phyloP scores from a whole-genome alignment of 129 eudicot genomes.

The Saussurea involucrata region DNA sequence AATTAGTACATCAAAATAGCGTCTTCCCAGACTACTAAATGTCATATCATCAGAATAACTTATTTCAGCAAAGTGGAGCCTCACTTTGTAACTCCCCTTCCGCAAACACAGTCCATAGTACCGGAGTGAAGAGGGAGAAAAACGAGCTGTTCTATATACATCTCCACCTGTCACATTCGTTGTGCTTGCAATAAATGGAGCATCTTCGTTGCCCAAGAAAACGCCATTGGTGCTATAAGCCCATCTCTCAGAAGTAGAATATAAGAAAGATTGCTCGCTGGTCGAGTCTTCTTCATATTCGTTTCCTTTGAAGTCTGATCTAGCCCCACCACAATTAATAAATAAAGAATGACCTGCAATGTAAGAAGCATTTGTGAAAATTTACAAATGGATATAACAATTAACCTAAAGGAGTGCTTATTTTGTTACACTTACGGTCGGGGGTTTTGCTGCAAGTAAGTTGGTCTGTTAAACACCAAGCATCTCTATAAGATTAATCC shows the following conservation, averaged over 20 bases:
- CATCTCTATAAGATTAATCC: constrained; percentile 29
- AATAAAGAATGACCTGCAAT: constrained; percentile 51
- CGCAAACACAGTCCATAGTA: constrained; percentile 65
- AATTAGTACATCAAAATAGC: constrained; percentile 53
- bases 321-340: constrained; percentile 77
- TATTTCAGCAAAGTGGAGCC: constrained; percentile 88
- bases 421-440: constrained; percentile 37
- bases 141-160: constrained; percentile 55
- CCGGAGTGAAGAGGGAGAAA: constrained; percentile 56
- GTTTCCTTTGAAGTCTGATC: constrained; percentile 35
- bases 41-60: constrained; percentile 42
- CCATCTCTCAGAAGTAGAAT: constrained; percentile 43
- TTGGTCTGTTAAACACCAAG: constrained; percentile 67
- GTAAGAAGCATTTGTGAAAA: constrained; percentile 1
- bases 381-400: not conserved
- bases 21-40: constrained; percentile 53
- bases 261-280: constrained; percentile 50
- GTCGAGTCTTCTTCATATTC: constrained; percentile 47
- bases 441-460: constrained; percentile 54
- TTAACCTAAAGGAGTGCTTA: not conserved
- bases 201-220: constrained; percentile 35
- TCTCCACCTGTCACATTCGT: constrained; percentile 29
- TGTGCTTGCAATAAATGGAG: constrained; percentile 19
- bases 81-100: constrained; percentile 64
- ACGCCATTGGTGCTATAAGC: constrained; percentile 71